Conservation (phyloP, 352 stramenopile species). For the Vaucheria bursata region DNA sequence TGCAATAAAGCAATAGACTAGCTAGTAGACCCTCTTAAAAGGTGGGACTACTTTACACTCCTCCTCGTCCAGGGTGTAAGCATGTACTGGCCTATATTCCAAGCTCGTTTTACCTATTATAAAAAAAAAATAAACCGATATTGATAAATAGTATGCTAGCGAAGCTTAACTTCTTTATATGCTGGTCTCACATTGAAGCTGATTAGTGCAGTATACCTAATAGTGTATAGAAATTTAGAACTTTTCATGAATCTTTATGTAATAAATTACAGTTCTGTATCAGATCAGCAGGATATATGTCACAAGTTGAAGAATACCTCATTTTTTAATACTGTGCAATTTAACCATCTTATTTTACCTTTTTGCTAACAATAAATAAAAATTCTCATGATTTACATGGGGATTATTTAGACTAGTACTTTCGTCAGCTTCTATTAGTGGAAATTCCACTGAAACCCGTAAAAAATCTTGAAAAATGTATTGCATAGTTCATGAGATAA, state of each 20-base stretch:
- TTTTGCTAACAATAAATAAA: no score
- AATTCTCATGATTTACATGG: no score
- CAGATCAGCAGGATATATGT: no score
- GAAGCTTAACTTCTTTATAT: background rate
- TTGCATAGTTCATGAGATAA: background rate
- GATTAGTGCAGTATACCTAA: background rate
- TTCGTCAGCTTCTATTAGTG: no score
- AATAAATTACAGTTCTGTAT: no score
- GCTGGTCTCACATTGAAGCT: background rate
- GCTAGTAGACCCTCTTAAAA: slow-evolving; percentile 90
- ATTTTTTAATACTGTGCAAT: no score
- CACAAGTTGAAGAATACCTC: no score
- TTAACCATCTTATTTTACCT: no score
- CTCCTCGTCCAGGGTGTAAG: slow-evolving; percentile 86
- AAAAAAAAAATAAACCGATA: background rate
- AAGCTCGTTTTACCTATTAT: slow-evolving; percentile 50
- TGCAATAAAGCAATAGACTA: no score
- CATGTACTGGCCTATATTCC: slow-evolving; percentile 79
- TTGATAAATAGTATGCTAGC: background rate
- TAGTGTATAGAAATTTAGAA: background rate
- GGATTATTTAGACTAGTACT: no score
- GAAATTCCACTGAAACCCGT: no score
- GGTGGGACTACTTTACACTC: slow-evolving; percentile 84
- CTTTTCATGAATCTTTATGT: background rate
- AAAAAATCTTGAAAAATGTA: background rate